phyloP scores from a whole-genome alignment of 805 yeast species.

The Wickerhamiella spandovensis region DNA sequence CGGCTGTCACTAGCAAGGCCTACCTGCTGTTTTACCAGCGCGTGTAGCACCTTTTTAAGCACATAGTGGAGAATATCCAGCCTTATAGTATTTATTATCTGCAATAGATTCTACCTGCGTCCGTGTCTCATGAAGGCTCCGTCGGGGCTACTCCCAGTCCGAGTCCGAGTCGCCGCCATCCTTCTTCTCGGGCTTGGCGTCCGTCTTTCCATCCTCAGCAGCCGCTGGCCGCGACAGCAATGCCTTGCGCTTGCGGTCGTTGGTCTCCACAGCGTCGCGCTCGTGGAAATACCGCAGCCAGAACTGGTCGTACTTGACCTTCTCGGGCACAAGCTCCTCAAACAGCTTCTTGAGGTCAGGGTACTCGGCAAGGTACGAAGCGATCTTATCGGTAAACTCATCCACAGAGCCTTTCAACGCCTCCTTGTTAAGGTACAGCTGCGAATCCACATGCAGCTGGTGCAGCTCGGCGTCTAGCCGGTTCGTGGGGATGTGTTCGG shows the following conservation, averaged over 20 bases:
- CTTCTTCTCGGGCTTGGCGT: neutral
- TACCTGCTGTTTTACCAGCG: constrained; percentile 71
- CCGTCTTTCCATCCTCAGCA: neutral
- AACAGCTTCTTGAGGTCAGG: constrained; percentile 41
- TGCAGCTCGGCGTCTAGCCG: constrained; percentile 53
- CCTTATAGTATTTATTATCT: neutral
- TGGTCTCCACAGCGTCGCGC: constrained; percentile 39
- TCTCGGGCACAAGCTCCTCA: constrained; percentile 54
- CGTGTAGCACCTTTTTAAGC: too few relatives aligned
- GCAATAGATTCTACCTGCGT: neutral
- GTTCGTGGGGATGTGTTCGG: constrained; percentile 31
- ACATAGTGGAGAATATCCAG: too few relatives aligned
- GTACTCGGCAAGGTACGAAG: constrained; percentile 34
- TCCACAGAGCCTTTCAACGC: constrained; percentile 29
- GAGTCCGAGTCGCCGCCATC: constrained; percentile 8
- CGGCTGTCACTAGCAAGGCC: constrained; percentile 58
- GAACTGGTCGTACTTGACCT: constrained; percentile 45
- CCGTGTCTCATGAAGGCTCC: too few relatives aligned
- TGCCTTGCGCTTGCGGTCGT: constrained; percentile 54
- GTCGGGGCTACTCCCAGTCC: constrained; percentile 13
- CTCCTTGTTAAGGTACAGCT: constrained; percentile 29
- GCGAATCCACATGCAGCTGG: constrained; percentile 38
- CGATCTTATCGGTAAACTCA: constrained; percentile 37
- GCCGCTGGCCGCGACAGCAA: constrained; percentile 34
- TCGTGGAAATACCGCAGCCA: constrained; percentile 62